phyloP scores from a whole-genome alignment of 306 rosid species.

The Lathyrus tuberosus region DNA sequence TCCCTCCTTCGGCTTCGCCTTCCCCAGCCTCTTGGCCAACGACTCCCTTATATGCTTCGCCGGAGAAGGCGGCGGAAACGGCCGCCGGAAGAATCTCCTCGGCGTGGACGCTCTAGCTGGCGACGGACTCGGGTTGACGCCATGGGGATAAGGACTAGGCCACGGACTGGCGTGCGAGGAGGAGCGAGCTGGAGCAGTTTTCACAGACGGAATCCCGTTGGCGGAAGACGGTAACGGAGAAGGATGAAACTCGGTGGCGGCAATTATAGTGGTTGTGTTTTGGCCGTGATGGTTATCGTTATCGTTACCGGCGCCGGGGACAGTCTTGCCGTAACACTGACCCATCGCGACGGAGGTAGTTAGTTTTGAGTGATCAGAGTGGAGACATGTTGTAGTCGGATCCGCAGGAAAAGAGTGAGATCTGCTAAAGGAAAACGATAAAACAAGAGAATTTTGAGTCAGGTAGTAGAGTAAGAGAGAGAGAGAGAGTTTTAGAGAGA shows the following conservation, averaged over 20 bases:
- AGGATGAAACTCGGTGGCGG: not conserved
- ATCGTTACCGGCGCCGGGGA: constrained; percentile 37
- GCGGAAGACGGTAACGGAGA: constrained; percentile 43
- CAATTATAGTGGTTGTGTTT: constrained; percentile 49
- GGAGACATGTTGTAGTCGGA: constrained; percentile 50
- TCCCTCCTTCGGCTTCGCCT: constrained; percentile 71
- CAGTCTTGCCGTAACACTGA: constrained; percentile 82
- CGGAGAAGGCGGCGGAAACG: constrained; percentile 94
- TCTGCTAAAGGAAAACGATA: constrained; percentile 73
- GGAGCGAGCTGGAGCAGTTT: constrained; percentile 69
- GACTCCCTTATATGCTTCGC: constrained; percentile 96
- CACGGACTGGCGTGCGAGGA: constrained; percentile 81
- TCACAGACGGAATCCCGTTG: constrained; percentile 51
- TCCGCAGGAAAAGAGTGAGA: constrained; percentile 46
- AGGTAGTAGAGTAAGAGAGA: constrained; percentile 39
- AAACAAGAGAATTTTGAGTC: constrained; percentile 61
- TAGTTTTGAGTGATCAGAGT: constrained; percentile 37
- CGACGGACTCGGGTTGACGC: constrained; percentile 79
- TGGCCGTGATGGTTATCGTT: not conserved
- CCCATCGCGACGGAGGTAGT: constrained; percentile 54
- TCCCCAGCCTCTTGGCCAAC: constrained; percentile 78
- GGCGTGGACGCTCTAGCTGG: constrained; percentile 91
- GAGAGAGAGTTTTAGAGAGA: too few species aligned
- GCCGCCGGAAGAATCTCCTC: constrained; percentile 75
- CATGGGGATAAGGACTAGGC: constrained; percentile 94